Conservation (phyloP, 805 yeast genomes). For the Candida ficus region DNA sequence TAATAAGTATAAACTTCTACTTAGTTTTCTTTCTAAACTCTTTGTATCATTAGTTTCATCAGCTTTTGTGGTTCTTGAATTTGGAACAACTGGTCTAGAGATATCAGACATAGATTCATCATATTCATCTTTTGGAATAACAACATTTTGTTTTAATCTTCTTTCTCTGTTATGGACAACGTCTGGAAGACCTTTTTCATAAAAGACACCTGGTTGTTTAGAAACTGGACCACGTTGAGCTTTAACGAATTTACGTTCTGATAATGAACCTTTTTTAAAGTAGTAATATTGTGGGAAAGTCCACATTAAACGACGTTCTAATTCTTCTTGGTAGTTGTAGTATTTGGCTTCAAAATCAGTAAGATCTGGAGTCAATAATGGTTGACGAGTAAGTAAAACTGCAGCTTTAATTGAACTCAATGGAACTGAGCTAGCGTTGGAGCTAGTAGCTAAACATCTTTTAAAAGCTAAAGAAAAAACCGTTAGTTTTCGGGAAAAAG, state of each 20-base stretch:
- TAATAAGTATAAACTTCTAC: slow-evolving; percentile 74
- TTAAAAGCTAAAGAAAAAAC: slow-evolving; percentile 13
- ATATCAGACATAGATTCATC: slow-evolving; percentile 43
- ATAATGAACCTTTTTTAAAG: slow-evolving; percentile 82
- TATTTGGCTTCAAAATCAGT: slow-evolving; percentile 68
- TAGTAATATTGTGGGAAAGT: slow-evolving; percentile 93
- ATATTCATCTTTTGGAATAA: slow-evolving; percentile 54
- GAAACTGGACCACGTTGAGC: slow-evolving; percentile 73
- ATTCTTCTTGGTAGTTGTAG: slow-evolving; percentile 77
- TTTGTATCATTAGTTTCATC: slow-evolving; percentile 57
- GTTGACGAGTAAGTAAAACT: slow-evolving; percentile 70
- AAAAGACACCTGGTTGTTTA: slow-evolving; percentile 71
- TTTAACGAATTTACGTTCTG: slow-evolving; percentile 73
- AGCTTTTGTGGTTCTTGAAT: slow-evolving; percentile 72
- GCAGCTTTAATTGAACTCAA: slow-evolving; percentile 35
- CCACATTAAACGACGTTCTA: slow-evolving; percentile 93
- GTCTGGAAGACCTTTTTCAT: slow-evolving; percentile 80
- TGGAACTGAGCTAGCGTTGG: slow-evolving; percentile 15
- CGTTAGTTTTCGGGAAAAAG: background rate
- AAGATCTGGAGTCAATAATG: slow-evolving; percentile 76
- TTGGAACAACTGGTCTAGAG: slow-evolving; percentile 62
- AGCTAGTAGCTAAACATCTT: slow-evolving; percentile 18
- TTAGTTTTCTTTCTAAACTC: slow-evolving; percentile 74
- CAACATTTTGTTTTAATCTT: slow-evolving; percentile 69
- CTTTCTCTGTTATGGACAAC: slow-evolving; percentile 86